phyloP scores from a whole-genome alignment of 208 protist genomes.

The Kentomonas sorsogonicus region DNA sequence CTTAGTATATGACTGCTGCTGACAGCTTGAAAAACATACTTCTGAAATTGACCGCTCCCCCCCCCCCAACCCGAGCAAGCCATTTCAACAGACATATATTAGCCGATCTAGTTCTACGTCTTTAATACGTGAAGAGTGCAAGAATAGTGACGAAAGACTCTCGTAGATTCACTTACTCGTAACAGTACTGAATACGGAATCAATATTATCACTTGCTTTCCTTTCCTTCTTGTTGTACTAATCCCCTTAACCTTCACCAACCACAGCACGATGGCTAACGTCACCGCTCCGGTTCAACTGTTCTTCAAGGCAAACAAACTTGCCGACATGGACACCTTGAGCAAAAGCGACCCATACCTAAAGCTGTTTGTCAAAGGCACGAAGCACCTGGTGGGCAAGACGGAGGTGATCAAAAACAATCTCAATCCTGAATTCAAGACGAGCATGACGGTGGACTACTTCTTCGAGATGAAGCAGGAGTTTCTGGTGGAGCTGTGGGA shows the following conservation, averaged over 20 bases:
- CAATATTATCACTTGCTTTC: neutral
- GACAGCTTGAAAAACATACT: too few species aligned
- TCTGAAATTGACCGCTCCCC: too few species aligned
- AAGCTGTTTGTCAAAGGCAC: slow-evolving; percentile 11
- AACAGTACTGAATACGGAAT: neutral
- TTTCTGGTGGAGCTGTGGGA: slow-evolving; percentile 23
- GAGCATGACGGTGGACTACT: slow-evolving; percentile 19
- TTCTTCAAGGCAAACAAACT: slow-evolving; percentile 26
- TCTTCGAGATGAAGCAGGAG: slow-evolving; percentile 30
- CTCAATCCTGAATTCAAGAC: slow-evolving; percentile 35
- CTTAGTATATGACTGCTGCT: too few species aligned
- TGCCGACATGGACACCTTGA: slow-evolving; percentile 16
- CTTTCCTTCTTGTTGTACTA: neutral
- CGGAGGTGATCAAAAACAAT: slow-evolving; percentile 28
- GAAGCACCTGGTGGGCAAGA: slow-evolving; percentile 12
- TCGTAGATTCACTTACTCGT: neutral
- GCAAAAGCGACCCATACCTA: slow-evolving; percentile 29
- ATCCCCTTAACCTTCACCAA: neutral
- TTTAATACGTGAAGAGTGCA: neutral
- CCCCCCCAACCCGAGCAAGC: too few species aligned
- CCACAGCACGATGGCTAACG: neutral
- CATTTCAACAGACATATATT: too few species aligned
- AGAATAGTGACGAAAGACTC: neutral
- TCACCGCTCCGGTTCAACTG: slow-evolving; percentile 22
- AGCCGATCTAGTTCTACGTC: neutral